Base-by-base conservation (phyloP, 2,329 filamentous ascomycete genomes). In the Pyricularia pennisetigena region DNA sequence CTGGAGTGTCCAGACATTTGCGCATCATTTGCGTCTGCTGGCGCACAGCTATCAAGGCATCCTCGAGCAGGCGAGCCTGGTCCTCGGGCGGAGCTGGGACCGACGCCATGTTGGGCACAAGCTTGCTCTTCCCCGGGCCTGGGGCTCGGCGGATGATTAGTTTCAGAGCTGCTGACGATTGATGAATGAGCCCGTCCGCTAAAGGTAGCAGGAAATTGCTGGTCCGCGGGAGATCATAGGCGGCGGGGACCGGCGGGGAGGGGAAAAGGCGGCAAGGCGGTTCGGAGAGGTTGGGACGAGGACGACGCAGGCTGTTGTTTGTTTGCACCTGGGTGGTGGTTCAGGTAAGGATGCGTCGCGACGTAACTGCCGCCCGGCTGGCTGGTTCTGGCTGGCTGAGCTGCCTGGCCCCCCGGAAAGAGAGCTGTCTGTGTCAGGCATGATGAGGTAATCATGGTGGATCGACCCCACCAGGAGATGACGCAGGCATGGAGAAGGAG, bases 1-100 rank as follows among this genome's bases (percentile, higher is more conserved):
- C 94, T 7, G 95, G 94, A 10, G 93, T 96, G 78, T 99, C 96
- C 70, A 99, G 86, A 76, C 94, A 98, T 83, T 96, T 94, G 82
- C 94, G 93, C 95, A 99, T 99, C 78, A 97, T 86, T 76, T 89
- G 88, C 69, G 94, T 95, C 86, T 99, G 96, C 82, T 98, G 94
- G 81, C 94, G 92, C 80, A 99, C 96, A 67, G 97, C 94, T 70
- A 91, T 88, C 80, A 98, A 84, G 76, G 96, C 95, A 90, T 99
- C 95, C 82, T 99, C 95, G 74, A 99, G 90, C 82, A 99, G 88
- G 76, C 94, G 91, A 75, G 92, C 93, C 86, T 90, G 91, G 81
- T 94, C 91, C 81, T 94, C 91, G 73, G 88, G 84, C 76, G 85
- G 85, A 74, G 87, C 84, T 75, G 89, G 86, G 70, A 82, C 80